A percentile compares a stretch with the other conserved stretches of the same genome.
Evolutionary conservation across 2,329 filamentous ascomycete species (phyloP).

Genomic region (Dendrostoma leiphaemia): DNA sequence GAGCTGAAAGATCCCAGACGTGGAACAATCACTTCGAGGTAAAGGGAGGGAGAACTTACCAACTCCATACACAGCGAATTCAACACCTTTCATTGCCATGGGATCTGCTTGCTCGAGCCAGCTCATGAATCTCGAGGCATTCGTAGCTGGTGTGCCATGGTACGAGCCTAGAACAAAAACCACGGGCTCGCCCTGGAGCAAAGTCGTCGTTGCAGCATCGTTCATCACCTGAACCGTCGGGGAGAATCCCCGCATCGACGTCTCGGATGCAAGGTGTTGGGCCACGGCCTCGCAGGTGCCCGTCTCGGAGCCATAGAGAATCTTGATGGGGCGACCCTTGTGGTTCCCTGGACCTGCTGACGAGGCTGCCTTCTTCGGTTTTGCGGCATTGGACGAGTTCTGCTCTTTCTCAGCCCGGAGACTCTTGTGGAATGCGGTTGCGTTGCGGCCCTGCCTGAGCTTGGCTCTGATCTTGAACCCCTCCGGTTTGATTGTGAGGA

Average conservation of each 20-base stretch:
- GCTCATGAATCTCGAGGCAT: slow-evolving; percentile 51
- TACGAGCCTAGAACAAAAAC: slow-evolving; percentile 55
- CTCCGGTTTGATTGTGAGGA: slow-evolving; percentile 42
- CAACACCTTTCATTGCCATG: slow-evolving; percentile 39
- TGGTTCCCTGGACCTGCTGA: no score
- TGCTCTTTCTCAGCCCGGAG: not conserved
- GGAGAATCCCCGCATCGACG: slow-evolving; percentile 43
- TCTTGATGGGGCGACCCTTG: not conserved
- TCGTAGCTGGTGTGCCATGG: slow-evolving; percentile 56
- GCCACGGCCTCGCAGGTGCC: not conserved
- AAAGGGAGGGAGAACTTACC: no score
- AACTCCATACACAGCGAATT: slow-evolving; percentile 56
- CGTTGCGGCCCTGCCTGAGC: not conserved
- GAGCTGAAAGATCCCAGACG: no score
- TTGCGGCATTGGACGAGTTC: slow-evolving; percentile 5
- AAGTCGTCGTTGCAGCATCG: slow-evolving; percentile 48
- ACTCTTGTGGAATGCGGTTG: not conserved
- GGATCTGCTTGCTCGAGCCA: slow-evolving; percentile 46
- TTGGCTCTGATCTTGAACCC: slow-evolving; percentile 20
- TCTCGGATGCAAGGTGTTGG: slow-evolving; percentile 42
- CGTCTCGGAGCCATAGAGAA: not conserved
- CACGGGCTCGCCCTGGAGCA: slow-evolving; percentile 42
- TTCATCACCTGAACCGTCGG: slow-evolving; percentile 40
- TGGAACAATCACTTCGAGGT: no score
- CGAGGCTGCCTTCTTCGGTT: not conserved